These are phyloP conservation scores for Immersiella caudata DNA, from an alignment of 495 filamentous ascomycete genomes.

Conservation along the genomic window DNA sequence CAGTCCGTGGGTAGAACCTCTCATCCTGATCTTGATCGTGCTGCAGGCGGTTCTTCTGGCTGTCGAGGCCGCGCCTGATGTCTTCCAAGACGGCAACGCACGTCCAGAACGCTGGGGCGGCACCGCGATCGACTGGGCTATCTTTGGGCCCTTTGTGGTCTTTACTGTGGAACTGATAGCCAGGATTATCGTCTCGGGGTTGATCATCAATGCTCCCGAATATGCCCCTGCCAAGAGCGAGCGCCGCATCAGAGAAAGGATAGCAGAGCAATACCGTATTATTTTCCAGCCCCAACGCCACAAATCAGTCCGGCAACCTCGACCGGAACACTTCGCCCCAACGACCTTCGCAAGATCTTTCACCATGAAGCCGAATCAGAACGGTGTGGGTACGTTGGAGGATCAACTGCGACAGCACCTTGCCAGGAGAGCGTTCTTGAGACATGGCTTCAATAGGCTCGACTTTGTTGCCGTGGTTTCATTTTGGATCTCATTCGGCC, in stretches of 20 bases:
- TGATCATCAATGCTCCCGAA: constrained; percentile 83
- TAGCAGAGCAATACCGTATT: constrained; percentile 71
- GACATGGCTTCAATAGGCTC: constrained; percentile 92
- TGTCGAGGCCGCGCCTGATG: constrained; percentile 73
- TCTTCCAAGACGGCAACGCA: constrained; percentile 57
- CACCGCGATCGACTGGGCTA: constrained; percentile 71
- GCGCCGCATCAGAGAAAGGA: constrained; percentile 69
- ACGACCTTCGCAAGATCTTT: constrained; percentile 81
- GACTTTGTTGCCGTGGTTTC: constrained; percentile 97
- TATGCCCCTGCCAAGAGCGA: constrained; percentile 79
- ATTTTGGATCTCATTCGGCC: constrained; percentile 85
- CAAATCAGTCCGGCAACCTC: constrained; percentile 56
- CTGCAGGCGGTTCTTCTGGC: constrained; percentile 85
- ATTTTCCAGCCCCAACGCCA: constrained; percentile 82
- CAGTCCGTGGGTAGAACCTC: constrained; percentile 81
- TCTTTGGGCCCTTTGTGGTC: constrained; percentile 83
- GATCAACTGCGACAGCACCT: constrained; percentile 83
- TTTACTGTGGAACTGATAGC: constrained; percentile 86
- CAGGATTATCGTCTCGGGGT: constrained; percentile 86
- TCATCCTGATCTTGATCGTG: constrained; percentile 85
- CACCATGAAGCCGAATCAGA: constrained; percentile 66
- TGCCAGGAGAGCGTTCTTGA: constrained; percentile 87
- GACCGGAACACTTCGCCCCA: constrained; percentile 51
- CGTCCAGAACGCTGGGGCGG: constrained; percentile 63
- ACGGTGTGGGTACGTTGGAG: constrained; percentile 59